Evolutionary conservation across 371 early-diverging fungal genomes (phyloP).

Genomic region (Quaeritorhiza haematococci): DNA sequence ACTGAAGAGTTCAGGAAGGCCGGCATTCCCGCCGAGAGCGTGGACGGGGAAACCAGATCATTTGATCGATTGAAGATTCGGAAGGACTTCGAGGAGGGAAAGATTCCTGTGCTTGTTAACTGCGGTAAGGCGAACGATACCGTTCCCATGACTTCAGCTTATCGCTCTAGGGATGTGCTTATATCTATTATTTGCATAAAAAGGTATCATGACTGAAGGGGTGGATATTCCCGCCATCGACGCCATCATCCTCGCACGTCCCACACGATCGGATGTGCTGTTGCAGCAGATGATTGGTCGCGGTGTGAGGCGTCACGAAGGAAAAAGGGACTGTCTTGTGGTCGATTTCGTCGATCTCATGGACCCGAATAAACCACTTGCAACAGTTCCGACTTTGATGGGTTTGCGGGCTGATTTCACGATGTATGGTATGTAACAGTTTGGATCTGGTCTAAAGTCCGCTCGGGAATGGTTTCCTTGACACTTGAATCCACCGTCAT

Average conservation of each 20-base stretch:
- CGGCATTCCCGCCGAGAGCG: slow-evolving; percentile 57
- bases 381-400: slow-evolving; percentile 33
- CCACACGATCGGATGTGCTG: slow-evolving; percentile 72
- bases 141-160: slow-evolving; percentile 53
- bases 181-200: not conserved
- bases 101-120: slow-evolving; percentile 79
- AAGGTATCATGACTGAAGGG: slow-evolving; percentile 42
- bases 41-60: slow-evolving; percentile 58
- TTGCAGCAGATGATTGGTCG: slow-evolving; percentile 95
- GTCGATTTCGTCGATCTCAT: slow-evolving; percentile 77
- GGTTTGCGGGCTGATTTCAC: slow-evolving; percentile 26
- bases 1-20: slow-evolving; percentile 49
- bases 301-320: slow-evolving; percentile 61
- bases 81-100: slow-evolving; percentile 53
- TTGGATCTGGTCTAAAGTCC: no score
- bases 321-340: slow-evolving; percentile 74
- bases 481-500: no score
- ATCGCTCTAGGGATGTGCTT: slow-evolving; percentile 49
- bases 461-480: no score
- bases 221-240: slow-evolving; percentile 84
- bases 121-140: slow-evolving; percentile 49
- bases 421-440: no score
- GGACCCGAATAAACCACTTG: not conserved
- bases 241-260: slow-evolving; percentile 81
- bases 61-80: slow-evolving; percentile 53